Percentiles rank a stretch among this genome's conserved stretches.
These are phyloP conservation scores for Halenospora varia DNA, from an alignment of 495 filamentous ascomycete species.

Conservation along the genomic window DNA sequence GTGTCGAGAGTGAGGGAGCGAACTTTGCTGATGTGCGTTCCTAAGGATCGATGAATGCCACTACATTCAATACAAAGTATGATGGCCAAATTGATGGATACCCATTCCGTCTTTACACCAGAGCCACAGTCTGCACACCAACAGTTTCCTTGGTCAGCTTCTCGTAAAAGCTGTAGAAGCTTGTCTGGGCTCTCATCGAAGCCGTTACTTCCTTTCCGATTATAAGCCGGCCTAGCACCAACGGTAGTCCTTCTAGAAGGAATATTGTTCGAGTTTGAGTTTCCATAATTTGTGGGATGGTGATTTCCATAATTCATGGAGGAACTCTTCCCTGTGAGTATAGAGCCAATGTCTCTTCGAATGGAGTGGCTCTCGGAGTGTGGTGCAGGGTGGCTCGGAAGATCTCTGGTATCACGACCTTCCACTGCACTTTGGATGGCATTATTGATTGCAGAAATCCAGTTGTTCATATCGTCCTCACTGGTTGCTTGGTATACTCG, in stretches of 20 bases:
- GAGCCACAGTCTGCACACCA: slow-evolving; percentile 96
- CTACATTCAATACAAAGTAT: slow-evolving; percentile 98
- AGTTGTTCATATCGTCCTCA: slow-evolving; percentile 95
- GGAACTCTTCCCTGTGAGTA: slow-evolving; percentile 88
- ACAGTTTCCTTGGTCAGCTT: slow-evolving; percentile 87
- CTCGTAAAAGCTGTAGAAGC: slow-evolving; percentile 80
- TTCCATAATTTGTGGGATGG: slow-evolving; percentile 14
- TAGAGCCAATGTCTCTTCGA: slow-evolving; percentile 81
- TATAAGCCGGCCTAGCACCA: slow-evolving; percentile 75
- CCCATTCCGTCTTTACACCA: slow-evolving; percentile 92
- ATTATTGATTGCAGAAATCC: slow-evolving; percentile 97
- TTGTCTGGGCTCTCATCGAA: slow-evolving; percentile 81
- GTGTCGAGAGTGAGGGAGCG: slow-evolving; percentile 94
- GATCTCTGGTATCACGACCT: slow-evolving; percentile 56
- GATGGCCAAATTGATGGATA: slow-evolving; percentile 95
- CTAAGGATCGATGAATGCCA: slow-evolving; percentile 93
- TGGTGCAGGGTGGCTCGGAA: slow-evolving; percentile 40
- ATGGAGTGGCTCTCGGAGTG: slow-evolving; percentile 49
- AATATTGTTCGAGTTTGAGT: slow-evolving; percentile 43
- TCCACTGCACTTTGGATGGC: slow-evolving; percentile 94
- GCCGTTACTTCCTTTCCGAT: slow-evolving; percentile 58
- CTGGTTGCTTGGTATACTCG: slow-evolving; percentile 97
- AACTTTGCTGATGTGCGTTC: slow-evolving; percentile 97
- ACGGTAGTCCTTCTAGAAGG: slow-evolving; percentile 87
- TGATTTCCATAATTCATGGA: slow-evolving; percentile 62